These are phyloP conservation scores for Asterochloris erici DNA, from an alignment of 139 green algal species.

Conservation along the genomic window DNA sequence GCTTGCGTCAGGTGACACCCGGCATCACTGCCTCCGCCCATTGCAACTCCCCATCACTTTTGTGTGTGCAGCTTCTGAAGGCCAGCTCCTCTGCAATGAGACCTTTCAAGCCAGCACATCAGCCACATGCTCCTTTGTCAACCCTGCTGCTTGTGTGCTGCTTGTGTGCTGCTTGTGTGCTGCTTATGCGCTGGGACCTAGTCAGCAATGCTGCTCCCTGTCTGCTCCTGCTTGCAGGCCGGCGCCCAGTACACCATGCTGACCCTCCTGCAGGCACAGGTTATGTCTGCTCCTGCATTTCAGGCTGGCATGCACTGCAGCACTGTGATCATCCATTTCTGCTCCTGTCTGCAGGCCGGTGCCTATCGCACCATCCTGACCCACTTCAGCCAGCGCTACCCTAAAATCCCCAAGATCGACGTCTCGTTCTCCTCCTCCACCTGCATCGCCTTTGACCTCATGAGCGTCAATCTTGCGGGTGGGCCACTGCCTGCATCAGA, in stretches of 20 bases:
- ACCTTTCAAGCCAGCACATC: too few species aligned
- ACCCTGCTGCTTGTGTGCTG: too few species aligned
- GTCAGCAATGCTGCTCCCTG: too few species aligned
- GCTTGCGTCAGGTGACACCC: too few species aligned
- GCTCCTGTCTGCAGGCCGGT: conserved; percentile 35
- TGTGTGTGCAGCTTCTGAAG: too few species aligned
- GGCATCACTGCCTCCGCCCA: too few species aligned
- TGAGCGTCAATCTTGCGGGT: conserved; percentile 81
- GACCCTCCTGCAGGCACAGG: background rate
- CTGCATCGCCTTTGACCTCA: conserved; percentile 94
- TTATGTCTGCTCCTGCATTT: background rate
- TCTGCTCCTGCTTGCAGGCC: background rate
- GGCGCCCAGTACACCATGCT: background rate
- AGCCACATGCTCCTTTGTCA: too few species aligned
- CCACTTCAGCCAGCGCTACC: conserved; percentile 93
- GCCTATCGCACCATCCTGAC: conserved; percentile 93
- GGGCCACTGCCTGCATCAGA: background rate
- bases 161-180: too few species aligned
- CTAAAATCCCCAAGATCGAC: conserved; percentile 76
- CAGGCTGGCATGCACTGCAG: background rate
- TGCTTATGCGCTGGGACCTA: too few species aligned
- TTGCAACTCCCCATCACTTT: too few species aligned
- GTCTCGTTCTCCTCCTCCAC: conserved; percentile 25
- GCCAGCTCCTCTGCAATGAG: too few species aligned
- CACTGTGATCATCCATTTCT: background rate